Evolutionary conservation across 176 grass and related monocot species (phyloP), one percentile per base, ranked within the genome.

Genomic region (Typha latifolia): DNA sequence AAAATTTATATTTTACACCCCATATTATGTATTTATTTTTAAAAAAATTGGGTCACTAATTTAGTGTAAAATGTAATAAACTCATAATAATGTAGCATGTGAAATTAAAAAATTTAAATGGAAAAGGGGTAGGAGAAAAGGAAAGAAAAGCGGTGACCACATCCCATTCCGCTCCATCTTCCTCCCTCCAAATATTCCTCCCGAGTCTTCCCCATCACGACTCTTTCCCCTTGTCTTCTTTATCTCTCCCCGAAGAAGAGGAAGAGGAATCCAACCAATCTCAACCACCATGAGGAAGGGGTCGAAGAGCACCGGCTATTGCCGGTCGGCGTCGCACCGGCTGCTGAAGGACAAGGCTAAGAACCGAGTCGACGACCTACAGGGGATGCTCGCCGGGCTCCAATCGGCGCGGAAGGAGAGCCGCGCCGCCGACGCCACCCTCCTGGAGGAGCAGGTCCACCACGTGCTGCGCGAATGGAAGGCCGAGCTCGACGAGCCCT

Each of bases 291-390:
- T 74, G 72, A 26, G 72, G 72, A 74, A 37, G 72, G 62, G 62
- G 53, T 21, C 53, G 53, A 59, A 59, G 53, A 59, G 53, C 53
- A 3, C 18, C 16, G 53, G 52, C 16, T 16, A 20, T 5, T 51
- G 61, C 61, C 48, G 62, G 48, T 63, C 64, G 73, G 73, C 73
- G 73, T 66, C 34, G 29, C 73, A 76, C 63, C 50, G 65, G 12
- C 32, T 59, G 51, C 14, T 67, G n/a, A 67, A 49, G 63, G 51
- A 67, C 31, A 66, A 48, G 51, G 73, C 73, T 12, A 66, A 66
- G 62, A 67, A 61, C 73, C 73, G 73, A n/a, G 73, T 67, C 62
- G 73, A 76, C 51, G 73, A 76, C 49, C 73, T 76, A 32, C 64
- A 76, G 64, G 73, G 21, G 51, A 67, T 59, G 63, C 32, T 76